Conservation (phyloP, 345 rosid genomes). For the Gossypium raimondii region DNA sequence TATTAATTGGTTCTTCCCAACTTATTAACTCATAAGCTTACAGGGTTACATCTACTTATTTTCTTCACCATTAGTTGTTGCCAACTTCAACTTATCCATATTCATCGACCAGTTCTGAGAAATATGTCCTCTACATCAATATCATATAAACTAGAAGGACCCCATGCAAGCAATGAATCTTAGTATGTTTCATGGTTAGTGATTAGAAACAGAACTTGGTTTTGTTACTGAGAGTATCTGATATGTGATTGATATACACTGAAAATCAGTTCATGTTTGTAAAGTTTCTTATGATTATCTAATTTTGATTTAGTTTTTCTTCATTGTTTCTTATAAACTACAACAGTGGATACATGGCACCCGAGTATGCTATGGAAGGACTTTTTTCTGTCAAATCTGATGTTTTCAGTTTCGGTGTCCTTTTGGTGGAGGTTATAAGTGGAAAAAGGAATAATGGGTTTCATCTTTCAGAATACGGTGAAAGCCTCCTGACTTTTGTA, state of each 20-base stretch:
- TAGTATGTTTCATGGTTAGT: neutral
- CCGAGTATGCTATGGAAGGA: conserved; percentile 42
- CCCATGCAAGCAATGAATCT: neutral
- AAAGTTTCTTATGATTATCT: neutral
- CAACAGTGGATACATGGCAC: conserved; percentile 26
- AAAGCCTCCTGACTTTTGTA: conserved; percentile 31
- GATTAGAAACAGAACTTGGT: too few relatives aligned
- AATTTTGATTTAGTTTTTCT: neutral
- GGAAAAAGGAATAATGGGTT: conserved; percentile 32
- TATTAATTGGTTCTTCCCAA: neutral
- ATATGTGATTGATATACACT: neutral
- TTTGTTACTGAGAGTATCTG: too few relatives aligned
- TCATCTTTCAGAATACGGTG: conserved; percentile 10
- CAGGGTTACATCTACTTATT: too few relatives aligned
- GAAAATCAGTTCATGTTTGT: neutral
- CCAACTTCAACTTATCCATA: too few relatives aligned
- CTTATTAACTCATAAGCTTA: neutral
- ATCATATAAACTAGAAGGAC: neutral
- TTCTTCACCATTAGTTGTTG: too few relatives aligned
- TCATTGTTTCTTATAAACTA: neutral
- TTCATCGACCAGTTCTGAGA: too few relatives aligned
- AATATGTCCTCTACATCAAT: neutral
- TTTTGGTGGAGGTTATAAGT: conserved; percentile 32
- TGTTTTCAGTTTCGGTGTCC: conserved; percentile 41
- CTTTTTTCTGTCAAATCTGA: conserved; percentile 36